These are phyloP conservation scores for Rhizophagus prolifer DNA, from an alignment of 192 early-diverging fungal species.

Conservation along the genomic window DNA sequence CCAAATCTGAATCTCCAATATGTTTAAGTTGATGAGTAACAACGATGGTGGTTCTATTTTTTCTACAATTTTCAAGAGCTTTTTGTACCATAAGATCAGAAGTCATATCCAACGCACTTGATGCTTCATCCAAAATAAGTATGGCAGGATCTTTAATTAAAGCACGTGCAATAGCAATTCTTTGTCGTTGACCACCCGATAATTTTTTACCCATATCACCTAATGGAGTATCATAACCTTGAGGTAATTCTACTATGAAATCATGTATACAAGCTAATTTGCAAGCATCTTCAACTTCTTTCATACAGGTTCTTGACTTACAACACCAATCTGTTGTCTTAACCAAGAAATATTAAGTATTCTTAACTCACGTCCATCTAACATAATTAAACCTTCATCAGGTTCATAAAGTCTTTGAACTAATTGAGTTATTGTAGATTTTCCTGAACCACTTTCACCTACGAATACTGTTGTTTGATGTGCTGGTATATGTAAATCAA, in stretches of 20 bases:
- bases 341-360: conserved; percentile 83
- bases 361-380: conserved; percentile 79
- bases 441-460: conserved; percentile 30
- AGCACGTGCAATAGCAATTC: conserved; percentile 67
- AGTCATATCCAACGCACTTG: conserved; percentile 35
- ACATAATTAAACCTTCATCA: conserved; percentile 52
- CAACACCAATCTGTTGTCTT: conserved; percentile 86
- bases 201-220: conserved; percentile 79
- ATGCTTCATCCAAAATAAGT: conserved; percentile 49
- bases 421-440: conserved; percentile 21
- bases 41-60: conserved; percentile 51
- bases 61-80: conserved; percentile 33
- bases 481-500: conserved; percentile 19
- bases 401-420: conserved; percentile 26
- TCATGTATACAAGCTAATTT: conserved; percentile 66
- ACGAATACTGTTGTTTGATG: conserved; percentile 21
- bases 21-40: conserved; percentile 61
- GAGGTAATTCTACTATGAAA: conserved; percentile 61
- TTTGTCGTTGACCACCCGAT: conserved; percentile 81
- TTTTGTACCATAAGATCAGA: conserved; percentile 39
- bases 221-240: conserved; percentile 52
- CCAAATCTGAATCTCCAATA: conserved; percentile 44
- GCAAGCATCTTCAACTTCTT: conserved; percentile 52
- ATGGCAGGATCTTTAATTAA: conserved; percentile 62
- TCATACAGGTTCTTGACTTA: conserved; percentile 89